Evolutionary conservation across 345 rosid species (phyloP), one percentile per base, ranked within the genome.

Genomic region (Salix udensis): DNA sequence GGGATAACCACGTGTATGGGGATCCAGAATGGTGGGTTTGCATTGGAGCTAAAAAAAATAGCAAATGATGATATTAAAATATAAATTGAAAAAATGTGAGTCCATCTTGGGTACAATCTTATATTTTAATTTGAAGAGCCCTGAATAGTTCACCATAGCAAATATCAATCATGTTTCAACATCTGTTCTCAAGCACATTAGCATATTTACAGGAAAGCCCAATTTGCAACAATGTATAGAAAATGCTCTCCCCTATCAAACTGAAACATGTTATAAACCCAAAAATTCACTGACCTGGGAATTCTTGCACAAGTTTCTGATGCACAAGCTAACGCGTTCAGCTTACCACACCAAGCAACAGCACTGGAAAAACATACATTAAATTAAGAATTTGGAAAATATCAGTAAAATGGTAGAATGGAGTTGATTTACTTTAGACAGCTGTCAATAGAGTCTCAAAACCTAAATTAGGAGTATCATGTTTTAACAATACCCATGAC

Each of bases 241-340:
- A n/a, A 67, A 75, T 50, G 58, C 42, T 50, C 40, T 18, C 28
- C 11, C 52, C 11, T 68, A 67, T 37, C 36, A 18, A 39, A n/a
- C n/a, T 58, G 28, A n/a, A 39, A 68, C 64, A 58, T 2, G 0
- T 58, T 23, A 58, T 15, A 42, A 21, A 24, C n/a, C 31, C 7
- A 66, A 67, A 24, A 55, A 13, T 10, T 0, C 26, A 76, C 77
- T 31, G 62, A 93, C 99, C 99, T 91, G 8, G 99, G 98, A 82
- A 96, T 96, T 82, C 99, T 86, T 0, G 99, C 99, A 81, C 99
- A 96, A 71, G 99, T 96, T 77, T 96, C 99, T 1, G 99, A 91
- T 58, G 99, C 99, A 80, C 99, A 96, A 80, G 99, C 99, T 65
- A 96, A 92, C n/a, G 97, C 98, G 81, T 96, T 96, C 86, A 96